These are phyloP conservation scores for Dillenia suffruticosa DNA, from an alignment of 164 flowering plant species.

Conservation along the genomic window DNA sequence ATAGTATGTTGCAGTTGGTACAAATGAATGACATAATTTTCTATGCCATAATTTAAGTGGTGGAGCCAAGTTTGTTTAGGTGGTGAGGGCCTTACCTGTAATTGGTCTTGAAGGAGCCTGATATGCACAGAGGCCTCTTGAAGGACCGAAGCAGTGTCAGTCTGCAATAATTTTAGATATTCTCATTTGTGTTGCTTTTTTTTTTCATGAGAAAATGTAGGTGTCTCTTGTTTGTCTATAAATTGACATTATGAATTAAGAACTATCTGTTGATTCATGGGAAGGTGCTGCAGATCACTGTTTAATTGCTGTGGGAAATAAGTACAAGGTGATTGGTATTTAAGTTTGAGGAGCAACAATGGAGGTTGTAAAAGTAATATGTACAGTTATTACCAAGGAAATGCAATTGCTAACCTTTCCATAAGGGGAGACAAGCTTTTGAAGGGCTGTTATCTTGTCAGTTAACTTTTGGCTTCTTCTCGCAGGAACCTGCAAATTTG, in stretches of 20 bases:
- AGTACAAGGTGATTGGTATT: not conserved
- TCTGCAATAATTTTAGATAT: conserved; percentile 32
- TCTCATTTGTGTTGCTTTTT: not conserved
- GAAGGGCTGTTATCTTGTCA: conserved; percentile 66
- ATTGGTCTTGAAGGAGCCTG: conserved; percentile 47
- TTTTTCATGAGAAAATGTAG: not conserved
- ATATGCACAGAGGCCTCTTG: conserved; percentile 56
- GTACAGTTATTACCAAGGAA: not conserved
- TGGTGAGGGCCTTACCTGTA: conserved; percentile 29
- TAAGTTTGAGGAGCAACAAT: no score
- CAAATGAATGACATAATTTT: not conserved
- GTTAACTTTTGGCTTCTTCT: conserved; percentile 61
- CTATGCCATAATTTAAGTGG: no score
- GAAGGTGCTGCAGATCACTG: no score
- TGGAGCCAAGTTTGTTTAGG: not conserved
- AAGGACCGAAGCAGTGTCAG: conserved; percentile 78
- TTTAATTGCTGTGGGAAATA: not conserved
- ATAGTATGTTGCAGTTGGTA: not conserved
- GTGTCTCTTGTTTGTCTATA: not conserved
- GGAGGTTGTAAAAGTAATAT: not conserved
- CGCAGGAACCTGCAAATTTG: conserved; percentile 23
- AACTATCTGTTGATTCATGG: no score
- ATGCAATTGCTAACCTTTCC: conserved; percentile 55
- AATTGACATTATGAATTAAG: no score
- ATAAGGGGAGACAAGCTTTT: conserved; percentile 76